These are phyloP conservation scores for Entomophthora muscae DNA, from an alignment of 371 early-diverging fungal species.

Conservation along the genomic window DNA sequence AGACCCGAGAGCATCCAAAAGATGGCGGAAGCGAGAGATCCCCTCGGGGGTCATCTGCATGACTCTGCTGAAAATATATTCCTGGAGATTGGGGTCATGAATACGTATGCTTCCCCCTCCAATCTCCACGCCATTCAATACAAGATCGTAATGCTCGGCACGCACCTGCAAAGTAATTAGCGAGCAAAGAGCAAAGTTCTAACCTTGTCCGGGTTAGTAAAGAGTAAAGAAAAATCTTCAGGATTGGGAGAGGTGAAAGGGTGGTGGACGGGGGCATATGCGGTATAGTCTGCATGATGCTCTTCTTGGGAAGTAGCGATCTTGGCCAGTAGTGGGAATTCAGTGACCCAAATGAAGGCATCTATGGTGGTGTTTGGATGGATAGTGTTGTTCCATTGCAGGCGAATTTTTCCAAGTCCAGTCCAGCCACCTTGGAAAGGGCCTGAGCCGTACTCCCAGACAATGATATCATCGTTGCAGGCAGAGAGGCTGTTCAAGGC, in stretches of 20 bases:
- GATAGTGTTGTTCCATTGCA: too few species aligned
- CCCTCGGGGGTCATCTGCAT: constrained; percentile 30
- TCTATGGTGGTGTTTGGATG: too few species aligned
- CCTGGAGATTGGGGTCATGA: constrained; percentile 61
- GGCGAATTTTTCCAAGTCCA: constrained; percentile 48
- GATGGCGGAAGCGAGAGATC: constrained; percentile 51
- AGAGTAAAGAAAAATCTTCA: constrained; percentile 40
- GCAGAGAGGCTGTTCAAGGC: too few species aligned
- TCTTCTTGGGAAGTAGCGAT: constrained; percentile 27
- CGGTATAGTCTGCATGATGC: constrained; percentile 14
- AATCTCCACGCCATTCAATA: constrained; percentile 80
- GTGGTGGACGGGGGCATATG: constrained; percentile 63
- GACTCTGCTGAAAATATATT: constrained; percentile 47
- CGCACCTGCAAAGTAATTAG: constrained; percentile 28
- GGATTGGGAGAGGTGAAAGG: constrained; percentile 77
- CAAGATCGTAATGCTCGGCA: constrained; percentile 81
- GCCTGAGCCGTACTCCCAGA: too few species aligned
- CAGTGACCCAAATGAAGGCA: constrained; percentile 78
- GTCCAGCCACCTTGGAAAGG: not conserved
- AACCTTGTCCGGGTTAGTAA: constrained; percentile 31
- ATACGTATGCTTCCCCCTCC: constrained; percentile 86
- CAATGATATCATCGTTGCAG: too few species aligned
- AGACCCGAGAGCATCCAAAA: constrained; percentile 57
- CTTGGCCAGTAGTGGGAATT: constrained; percentile 74
- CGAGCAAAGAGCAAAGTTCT: not conserved